Evolutionary conservation across 805 yeast species (phyloP).

Genomic region (Zygosaccharomyces pseudorouxii): DNA sequence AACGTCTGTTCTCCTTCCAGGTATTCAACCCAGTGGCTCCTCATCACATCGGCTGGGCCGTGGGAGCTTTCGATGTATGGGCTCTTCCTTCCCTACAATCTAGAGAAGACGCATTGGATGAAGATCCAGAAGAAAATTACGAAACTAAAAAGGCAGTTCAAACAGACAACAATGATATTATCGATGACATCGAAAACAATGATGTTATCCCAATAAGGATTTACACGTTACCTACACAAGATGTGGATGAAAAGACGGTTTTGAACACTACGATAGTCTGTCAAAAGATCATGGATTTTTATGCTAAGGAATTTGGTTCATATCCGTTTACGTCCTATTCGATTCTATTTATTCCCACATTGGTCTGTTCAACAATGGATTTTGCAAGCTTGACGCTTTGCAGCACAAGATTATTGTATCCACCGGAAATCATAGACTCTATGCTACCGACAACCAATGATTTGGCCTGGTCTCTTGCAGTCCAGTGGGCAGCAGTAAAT

Average conservation of each 20-base stretch:
- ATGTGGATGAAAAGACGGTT: conserved; percentile 40
- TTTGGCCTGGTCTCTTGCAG: conserved; percentile 65
- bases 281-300: conserved; percentile 75
- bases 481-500: conserved; percentile 92
- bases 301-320: conserved; percentile 84
- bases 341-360: conserved; percentile 63
- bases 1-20: conserved; percentile 69
- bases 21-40: conserved; percentile 83
- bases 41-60: conserved; percentile 92
- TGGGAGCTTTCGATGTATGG: conserved; percentile 75
- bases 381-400: conserved; percentile 56
- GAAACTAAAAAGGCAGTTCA: conserved; percentile 34
- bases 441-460: conserved; percentile 63
- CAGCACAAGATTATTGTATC: conserved; percentile 64
- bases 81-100: conserved; percentile 26
- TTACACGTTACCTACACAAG: conserved; percentile 59
- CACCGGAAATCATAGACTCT: conserved; percentile 74
- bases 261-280: conserved; percentile 73
- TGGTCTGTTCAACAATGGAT: conserved; percentile 47
- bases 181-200: conserved; percentile 36
- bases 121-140: conserved; percentile 37
- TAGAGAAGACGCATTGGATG: conserved; percentile 21
- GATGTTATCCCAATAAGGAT: conserved; percentile 53
- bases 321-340: conserved; percentile 85
- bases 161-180: conserved; percentile 21